phyloP scores from a whole-genome alignment of 805 yeast genomes.

The Ascoidea asiatica region DNA sequence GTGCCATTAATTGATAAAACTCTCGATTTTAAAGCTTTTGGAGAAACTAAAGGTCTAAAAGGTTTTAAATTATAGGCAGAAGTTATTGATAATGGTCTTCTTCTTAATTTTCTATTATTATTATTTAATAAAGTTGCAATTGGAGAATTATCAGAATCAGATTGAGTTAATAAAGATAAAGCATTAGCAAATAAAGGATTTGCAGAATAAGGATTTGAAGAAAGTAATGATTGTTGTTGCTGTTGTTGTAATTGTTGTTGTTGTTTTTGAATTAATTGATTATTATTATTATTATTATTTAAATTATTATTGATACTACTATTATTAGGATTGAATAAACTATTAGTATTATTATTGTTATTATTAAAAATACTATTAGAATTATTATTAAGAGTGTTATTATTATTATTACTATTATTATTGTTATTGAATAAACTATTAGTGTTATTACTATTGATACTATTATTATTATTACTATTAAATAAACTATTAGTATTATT shows the following conservation, averaged over 20 bases:
- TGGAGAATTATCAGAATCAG: too few relatives aligned
- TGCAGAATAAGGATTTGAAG: slow-evolving; percentile 60
- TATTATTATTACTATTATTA: background rate
- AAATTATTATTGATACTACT: background rate
- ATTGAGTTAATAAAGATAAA: too few relatives aligned
- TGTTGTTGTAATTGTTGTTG: slow-evolving; percentile 18
- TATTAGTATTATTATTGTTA: too few relatives aligned
- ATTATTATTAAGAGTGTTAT: background rate
- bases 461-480: slow-evolving; percentile 17
- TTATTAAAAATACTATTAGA: background rate
- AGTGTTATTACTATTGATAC: slow-evolving; percentile 14
- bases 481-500: slow-evolving; percentile 16
- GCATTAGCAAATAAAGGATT: slow-evolving; percentile 33
- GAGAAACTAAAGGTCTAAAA: background rate
- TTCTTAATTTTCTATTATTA: background rate
- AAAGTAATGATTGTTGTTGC: slow-evolving; percentile 14
- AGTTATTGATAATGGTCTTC: slow-evolving; percentile 4
- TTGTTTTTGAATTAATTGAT: slow-evolving; percentile 8
- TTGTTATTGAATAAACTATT: slow-evolving; percentile 32
- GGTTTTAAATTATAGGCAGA: slow-evolving; percentile 5
- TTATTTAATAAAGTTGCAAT: too few relatives aligned
- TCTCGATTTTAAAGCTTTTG: background rate
- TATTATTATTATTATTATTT: too few relatives aligned
- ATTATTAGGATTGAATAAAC: too few relatives aligned
- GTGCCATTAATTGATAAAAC: background rate